Conservation (phyloP, 2,329 filamentous ascomycete species). For the Mycosphaerella sp. region DNA sequence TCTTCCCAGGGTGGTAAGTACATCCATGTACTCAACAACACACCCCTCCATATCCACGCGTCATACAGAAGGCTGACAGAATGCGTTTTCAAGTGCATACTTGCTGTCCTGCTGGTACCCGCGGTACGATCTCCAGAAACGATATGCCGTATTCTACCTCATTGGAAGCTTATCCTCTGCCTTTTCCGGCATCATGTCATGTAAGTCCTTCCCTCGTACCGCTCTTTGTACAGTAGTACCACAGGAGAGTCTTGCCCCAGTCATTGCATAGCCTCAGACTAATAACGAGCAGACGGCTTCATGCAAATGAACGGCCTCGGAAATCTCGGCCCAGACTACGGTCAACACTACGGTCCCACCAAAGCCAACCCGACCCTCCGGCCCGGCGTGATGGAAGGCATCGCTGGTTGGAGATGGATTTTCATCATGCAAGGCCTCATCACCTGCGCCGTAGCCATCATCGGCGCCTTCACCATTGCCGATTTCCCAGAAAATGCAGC, state of each 20-base stretch:
- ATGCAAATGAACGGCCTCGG: conserved; percentile 44
- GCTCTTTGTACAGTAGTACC: too few relatives aligned
- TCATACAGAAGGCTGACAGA: conserved; percentile 28
- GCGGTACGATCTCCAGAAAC: conserved; percentile 35
- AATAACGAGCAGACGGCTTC: conserved; percentile 31
- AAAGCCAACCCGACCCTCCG: conserved; percentile 23
- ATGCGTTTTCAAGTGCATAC: conserved; percentile 53
- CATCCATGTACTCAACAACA: too few relatives aligned
- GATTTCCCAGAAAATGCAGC: conserved; percentile 41
- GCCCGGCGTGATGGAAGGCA: conserved; percentile 30
- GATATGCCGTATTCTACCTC: conserved; percentile 44
- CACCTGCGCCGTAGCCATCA: conserved; percentile 37
- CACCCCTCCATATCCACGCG: too few relatives aligned
- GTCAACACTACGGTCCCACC: conserved; percentile 32
- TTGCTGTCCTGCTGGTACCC: conserved; percentile 57
- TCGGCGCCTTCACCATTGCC: conserved; percentile 40
- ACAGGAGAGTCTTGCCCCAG: too few relatives aligned
- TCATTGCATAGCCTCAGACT: too few relatives aligned
- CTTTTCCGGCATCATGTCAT: conserved; percentile 38
- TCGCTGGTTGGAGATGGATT: conserved; percentile 44
- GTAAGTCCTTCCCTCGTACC: too few relatives aligned
- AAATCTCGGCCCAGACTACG: conserved; percentile 27
- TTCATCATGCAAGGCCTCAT: conserved; percentile 40
- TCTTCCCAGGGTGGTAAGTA: conserved; percentile 46
- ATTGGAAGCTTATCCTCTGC: conserved; percentile 45